Percentiles rank a stretch among this genome's conserved stretches.
Conservation (phyloP, 2,329 filamentous ascomycete species). For the Venturia oleaginea region DNA sequence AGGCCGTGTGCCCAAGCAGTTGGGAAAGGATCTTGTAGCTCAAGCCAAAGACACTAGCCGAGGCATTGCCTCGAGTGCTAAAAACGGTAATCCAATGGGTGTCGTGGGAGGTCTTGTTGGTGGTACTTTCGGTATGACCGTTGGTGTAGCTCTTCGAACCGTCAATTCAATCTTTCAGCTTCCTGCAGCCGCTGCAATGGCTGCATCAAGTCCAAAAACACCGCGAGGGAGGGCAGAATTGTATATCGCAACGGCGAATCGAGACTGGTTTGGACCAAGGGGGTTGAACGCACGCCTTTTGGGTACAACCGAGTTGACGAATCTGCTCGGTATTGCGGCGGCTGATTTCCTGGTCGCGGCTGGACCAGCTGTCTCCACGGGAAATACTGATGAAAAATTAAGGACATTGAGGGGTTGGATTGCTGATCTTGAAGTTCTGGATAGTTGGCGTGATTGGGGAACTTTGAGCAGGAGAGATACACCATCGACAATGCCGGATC, state of each 20-base stretch:
- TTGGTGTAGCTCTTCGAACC: conserved; percentile 30
- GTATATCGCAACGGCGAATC: conserved; percentile 10
- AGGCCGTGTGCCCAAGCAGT: conserved; percentile 17
- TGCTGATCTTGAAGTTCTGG: neutral
- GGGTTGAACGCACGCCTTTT: conserved; percentile 1
- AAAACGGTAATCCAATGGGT: conserved; percentile 33
- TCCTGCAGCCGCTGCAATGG: conserved; percentile 7
- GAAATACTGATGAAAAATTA: neutral
- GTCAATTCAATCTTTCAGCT: conserved; percentile 19
- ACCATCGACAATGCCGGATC: neutral
- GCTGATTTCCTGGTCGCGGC: neutral
- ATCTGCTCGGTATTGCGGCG: neutral
- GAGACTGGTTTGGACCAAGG: conserved; percentile 8
- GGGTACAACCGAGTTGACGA: conserved; percentile 4
- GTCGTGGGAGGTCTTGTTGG: conserved; percentile 30
- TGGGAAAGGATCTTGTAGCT: conserved; percentile 29
- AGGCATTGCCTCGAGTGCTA: conserved; percentile 28
- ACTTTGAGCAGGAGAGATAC: neutral
- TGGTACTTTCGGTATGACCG: conserved; percentile 32
- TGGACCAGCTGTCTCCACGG: neutral
- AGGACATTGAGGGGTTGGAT: neutral
- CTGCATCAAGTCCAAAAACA: conserved; percentile 9
- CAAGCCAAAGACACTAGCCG: conserved; percentile 32
- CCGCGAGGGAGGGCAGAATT: conserved; percentile 8
- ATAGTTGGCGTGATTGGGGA: neutral